Evolutionary conservation across 257 asterid genomes (phyloP).

Genomic region (Forsythia viridissima): DNA sequence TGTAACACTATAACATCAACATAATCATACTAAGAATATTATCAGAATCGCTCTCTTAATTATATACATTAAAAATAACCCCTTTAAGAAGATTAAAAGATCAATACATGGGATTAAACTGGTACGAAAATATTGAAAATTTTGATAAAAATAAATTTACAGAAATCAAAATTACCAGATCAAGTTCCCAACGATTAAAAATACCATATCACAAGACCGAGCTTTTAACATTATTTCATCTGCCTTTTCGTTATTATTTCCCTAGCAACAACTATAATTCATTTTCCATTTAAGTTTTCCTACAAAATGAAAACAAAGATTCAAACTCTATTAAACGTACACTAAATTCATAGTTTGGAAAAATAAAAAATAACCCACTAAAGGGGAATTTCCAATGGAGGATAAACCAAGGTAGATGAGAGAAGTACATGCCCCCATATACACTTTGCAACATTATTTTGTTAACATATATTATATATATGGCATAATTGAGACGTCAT

Average conservation of each 20-base stretch:
- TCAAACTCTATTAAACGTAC: constrained; percentile 21
- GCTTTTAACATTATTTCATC: constrained; percentile 79
- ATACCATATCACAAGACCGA: constrained; percentile 67
- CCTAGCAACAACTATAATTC: constrained; percentile 70
- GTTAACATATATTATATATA: too few relatives aligned
- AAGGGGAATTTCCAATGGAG: constrained; percentile 63
- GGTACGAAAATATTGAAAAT: neutral
- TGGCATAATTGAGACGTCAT: too few relatives aligned
- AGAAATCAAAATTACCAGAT: constrained; percentile 53
- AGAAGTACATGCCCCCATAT: constrained; percentile 92
- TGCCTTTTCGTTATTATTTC: constrained; percentile 85
- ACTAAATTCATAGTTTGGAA: neutral
- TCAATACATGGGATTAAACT: neutral
- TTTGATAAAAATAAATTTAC: neutral
- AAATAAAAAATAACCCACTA: constrained; percentile 36
- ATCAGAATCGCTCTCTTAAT: neutral
- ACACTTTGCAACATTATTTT: constrained; percentile 67
- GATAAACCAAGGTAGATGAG: constrained; percentile 87
- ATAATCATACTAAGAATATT: neutral
- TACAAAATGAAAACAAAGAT: constrained; percentile 31
- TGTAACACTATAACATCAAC: neutral
- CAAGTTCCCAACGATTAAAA: constrained; percentile 94
- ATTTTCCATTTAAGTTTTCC: constrained; percentile 76
- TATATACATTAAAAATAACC: neutral
- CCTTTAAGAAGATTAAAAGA: neutral